A percentile compares a stretch with the other conserved stretches of the same genome.
Conservation (phyloP, 352 stramenopile species). For the Phytopythium aichiense region DNA sequence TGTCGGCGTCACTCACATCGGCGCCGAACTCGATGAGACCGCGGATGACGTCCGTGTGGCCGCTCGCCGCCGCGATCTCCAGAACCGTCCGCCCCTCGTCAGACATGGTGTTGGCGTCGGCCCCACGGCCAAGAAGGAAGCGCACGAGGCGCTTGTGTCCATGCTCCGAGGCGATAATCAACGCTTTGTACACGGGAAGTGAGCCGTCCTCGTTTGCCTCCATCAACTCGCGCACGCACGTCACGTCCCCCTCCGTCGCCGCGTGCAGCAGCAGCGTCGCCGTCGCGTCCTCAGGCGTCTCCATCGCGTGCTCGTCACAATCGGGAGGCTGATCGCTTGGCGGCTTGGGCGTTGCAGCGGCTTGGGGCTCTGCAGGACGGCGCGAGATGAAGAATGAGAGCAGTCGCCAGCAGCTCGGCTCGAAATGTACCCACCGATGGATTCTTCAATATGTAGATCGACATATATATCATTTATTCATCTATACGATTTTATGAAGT, state of each 20-base stretch:
- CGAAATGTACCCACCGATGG: too few species aligned
- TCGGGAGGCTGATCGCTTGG: too few species aligned
- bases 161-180: background rate
- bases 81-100: background rate
- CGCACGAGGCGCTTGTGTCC: background rate
- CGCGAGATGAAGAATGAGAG: too few species aligned
- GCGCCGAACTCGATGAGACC: background rate
- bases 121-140: background rate
- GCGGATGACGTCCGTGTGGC: background rate
- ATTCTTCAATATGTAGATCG: too few species aligned
- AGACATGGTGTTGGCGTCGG: background rate
- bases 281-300: background rate
- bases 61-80: background rate
- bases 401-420: too few species aligned
- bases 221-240: slow-evolving; percentile 1
- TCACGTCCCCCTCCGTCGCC: background rate
- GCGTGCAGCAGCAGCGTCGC: background rate
- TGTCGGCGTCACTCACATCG: background rate
- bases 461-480: too few species aligned
- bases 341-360: too few species aligned
- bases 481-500: too few species aligned
- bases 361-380: too few species aligned
- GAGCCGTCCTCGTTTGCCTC: background rate
- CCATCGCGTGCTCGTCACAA: background rate
- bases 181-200: background rate